Percentiles rank a stretch among this genome's conserved stretches.
phyloP scores from a whole-genome alignment of 2,329 filamentous ascomycete species.

The Aspergillus uvarum region DNA sequence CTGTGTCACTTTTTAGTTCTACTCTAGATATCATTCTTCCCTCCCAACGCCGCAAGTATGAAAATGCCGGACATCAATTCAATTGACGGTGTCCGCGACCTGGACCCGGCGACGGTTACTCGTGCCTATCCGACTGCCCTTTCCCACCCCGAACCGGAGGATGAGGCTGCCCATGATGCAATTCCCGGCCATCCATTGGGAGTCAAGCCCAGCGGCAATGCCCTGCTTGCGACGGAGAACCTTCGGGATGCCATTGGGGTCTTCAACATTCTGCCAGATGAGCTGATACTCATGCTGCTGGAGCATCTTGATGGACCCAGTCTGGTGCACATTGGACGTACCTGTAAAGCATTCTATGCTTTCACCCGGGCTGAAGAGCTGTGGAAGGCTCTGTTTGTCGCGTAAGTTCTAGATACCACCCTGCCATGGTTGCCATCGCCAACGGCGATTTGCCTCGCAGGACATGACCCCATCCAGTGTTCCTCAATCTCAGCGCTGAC shows the following conservation, averaged over 20 bases:
- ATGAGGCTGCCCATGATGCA: constrained; percentile 51
- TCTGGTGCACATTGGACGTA: constrained; percentile 67
- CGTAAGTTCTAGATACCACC: constrained; percentile 60
- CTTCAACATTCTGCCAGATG: constrained; percentile 73
- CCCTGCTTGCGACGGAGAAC: constrained; percentile 64
- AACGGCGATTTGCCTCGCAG: neutral
- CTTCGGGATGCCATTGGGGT: constrained; percentile 65
- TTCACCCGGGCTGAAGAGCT: constrained; percentile 81
- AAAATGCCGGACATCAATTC: constrained; percentile 38
- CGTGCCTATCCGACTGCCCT: constrained; percentile 5
- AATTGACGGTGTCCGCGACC: constrained; percentile 20
- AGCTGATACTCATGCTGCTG: constrained; percentile 71
- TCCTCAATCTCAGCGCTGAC: constrained; percentile 19
- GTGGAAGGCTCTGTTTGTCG: constrained; percentile 81
- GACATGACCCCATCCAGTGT: neutral
- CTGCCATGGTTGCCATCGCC: neutral
- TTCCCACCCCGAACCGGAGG: constrained; percentile 24
- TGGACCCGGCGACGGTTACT: constrained; percentile 15
- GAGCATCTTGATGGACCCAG: constrained; percentile 68
- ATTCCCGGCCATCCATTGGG: constrained; percentile 79
- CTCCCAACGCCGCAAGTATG: constrained; percentile 6
- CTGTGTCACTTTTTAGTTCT: neutral
- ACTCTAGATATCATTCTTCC: neutral
- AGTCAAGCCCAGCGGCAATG: constrained; percentile 85
- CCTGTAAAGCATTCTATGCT: constrained; percentile 83